Percentiles rank a stretch among this genome's conserved stretches.
phyloP scores from a whole-genome alignment of 345 rosid species.

The Camelina sativa region DNA sequence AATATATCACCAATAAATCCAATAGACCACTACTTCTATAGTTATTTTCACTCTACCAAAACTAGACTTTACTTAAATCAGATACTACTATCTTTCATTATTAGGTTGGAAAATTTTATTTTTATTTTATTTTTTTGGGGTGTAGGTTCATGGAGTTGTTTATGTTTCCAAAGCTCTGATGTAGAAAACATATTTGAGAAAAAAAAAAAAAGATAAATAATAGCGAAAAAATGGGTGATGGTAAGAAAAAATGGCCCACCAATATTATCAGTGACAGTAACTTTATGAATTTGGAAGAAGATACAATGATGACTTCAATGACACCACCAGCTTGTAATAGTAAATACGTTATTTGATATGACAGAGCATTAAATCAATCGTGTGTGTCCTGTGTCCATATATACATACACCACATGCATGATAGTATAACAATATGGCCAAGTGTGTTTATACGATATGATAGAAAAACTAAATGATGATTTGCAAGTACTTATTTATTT shows the following conservation, averaged over 20 bases:
- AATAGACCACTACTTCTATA: neutral
- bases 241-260: slow-evolving; percentile 31
- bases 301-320: slow-evolving; percentile 47
- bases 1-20: neutral
- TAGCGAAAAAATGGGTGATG: slow-evolving; percentile 9
- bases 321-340: slow-evolving; percentile 41
- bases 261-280: slow-evolving; percentile 37
- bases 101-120: too few relatives aligned
- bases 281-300: slow-evolving; percentile 41
- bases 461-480: neutral
- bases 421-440: neutral
- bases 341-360: slow-evolving; percentile 44
- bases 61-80: neutral
- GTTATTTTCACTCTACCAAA: neutral
- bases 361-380: slow-evolving; percentile 38
- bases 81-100: neutral
- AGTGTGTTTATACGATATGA: neutral
- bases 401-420: slow-evolving; percentile 12
- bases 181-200: too few relatives aligned
- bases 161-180: too few relatives aligned
- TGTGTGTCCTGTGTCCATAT: slow-evolving; percentile 9
- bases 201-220: neutral
- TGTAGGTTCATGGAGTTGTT: too few relatives aligned
- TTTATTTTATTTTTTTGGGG: too few relatives aligned
- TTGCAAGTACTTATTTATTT: too few relatives aligned